Base-by-base conservation (phyloP, 2,329 filamentous ascomycete species). In the Hymenoscyphus fructigenus region DNA sequence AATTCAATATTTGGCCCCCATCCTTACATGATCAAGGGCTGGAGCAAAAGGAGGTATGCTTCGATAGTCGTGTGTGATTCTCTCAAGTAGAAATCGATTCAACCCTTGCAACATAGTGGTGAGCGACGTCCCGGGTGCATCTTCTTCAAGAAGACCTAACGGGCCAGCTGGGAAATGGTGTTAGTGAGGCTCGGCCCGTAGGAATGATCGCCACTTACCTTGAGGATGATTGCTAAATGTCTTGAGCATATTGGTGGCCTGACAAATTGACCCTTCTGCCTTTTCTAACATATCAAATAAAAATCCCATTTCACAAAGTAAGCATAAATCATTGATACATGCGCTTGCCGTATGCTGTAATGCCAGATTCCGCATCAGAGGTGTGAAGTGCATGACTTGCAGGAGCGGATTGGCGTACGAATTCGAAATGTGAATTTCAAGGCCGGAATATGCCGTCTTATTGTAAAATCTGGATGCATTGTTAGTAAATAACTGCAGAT, bases 271-370 rank as follows among this genome's bases (percentile, higher is more conserved):
- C 0, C 93, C 94, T 68, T 91, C 90, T 1, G 95, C 95, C 76
- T 98, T 99, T 72, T 98, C 91, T 28, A 99, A 84, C 95, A 99
- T 99, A 75, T 99, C 96, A 72, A 97, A 96, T 10, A 99, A 81
- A 75, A 95, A 99, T 0, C 95, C 95, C 69, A 99, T 83, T 78
- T 99, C 95, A 77, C 95, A 99, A 1, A 99, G 80, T 53, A 99
- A 81, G 76, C 95, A 99, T 36, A 87, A 85, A 63, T 96, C 93
- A 70, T 87, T 88, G 2, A 93, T 82, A 75, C 95, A 99, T 15
- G 90, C 86, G 9, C 91, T 92, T 0, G 95, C 92, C 1, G 93
- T 91, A 76, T 99, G 95, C 65, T 93, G 89, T 1, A 99, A 83
- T 10, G 95, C 91, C 60, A 96, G 79, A 73, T 99, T 99, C 58